Evolutionary conservation across 768 basidiomycete genomes (phyloP), one percentile per base, ranked within the genome.

Genomic region (Astraeus odoratus): DNA sequence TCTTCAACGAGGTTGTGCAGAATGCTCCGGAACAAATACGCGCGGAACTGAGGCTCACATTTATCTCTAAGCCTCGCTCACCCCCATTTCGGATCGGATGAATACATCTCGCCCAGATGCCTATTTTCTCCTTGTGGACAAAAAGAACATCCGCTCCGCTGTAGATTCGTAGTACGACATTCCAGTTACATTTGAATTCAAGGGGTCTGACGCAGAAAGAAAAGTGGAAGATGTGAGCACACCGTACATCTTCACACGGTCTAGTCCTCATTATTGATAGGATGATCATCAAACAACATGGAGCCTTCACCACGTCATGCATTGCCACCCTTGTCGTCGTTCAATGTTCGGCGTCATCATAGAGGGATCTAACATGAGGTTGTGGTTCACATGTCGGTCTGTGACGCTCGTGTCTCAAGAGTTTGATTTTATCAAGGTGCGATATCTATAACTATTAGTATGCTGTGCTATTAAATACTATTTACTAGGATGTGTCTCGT

Each of bases 121-220:
- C 3, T 30, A 23, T 29, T 7, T 47, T 15, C 18, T 37, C 16
- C 27, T 44, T 8, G 15, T 27, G n/a, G 8, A 37, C 18, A 12
- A 23, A 34, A 26, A 35, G 35, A 35, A 25, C 18, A 42, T 29
- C 12, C 13, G 23, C 5, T 5, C 5, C 9, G 5, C 16, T 20
- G 35, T 18, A 35, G 16, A 73, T 57, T 50, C 70, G 68, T 23
- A 67, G 43, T 20, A 72, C 69, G 71, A 72, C 71, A 47, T 49
- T 31, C 31, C 27, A 4, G 39, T 41, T 10, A 9, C 26, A 1
- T 41, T 48, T 48, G 40, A 36, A 39, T 37, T 30, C 47, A 42
- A 33, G 34, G 45, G 30, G 51, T 15, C 3, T 5, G 23, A 16
- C 12, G 19, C 16, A 6, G 23, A 15, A 19, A 18, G 6, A 7